Conservation (phyloP, 2,329 filamentous ascomycete genomes). For the Thermoascus crustaceus region DNA sequence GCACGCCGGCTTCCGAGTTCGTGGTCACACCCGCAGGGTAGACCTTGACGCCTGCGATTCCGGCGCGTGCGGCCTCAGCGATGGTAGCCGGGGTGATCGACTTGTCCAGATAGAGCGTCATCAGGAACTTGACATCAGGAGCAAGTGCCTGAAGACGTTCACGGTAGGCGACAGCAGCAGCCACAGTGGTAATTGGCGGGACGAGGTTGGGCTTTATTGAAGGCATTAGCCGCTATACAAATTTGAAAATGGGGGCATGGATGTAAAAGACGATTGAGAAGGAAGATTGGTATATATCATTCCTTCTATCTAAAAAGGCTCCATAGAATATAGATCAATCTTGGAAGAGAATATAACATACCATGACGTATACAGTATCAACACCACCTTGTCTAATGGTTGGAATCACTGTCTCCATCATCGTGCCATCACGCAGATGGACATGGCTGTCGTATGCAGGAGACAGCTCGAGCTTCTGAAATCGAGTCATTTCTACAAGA, state of each 20-base stretch:
- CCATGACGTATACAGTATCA: constrained; percentile 53
- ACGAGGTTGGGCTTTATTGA: constrained; percentile 62
- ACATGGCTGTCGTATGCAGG: too few relatives aligned
- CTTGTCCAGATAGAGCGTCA: constrained; percentile 63
- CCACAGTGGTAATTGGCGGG: constrained; percentile 54
- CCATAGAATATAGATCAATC: constrained; percentile 4
- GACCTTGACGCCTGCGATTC: constrained; percentile 57
- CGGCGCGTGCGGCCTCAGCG: constrained; percentile 61
- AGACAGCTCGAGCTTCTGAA: too few relatives aligned
- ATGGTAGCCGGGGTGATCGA: constrained; percentile 62
- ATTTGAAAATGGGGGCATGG: background rate
- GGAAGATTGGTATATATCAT: too few relatives aligned
- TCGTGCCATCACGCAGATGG: constrained; percentile 59
- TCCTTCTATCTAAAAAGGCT: background rate
- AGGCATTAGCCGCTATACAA: constrained; percentile 14
- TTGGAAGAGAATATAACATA: constrained; percentile 18
- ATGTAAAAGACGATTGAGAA: too few relatives aligned
- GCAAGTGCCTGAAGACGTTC: constrained; percentile 52
- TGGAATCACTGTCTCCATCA: constrained; percentile 51
- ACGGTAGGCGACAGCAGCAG: constrained; percentile 59
- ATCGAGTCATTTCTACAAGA: too few relatives aligned
- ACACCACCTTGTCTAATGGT: constrained; percentile 55
- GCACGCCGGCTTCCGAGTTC: constrained; percentile 46
- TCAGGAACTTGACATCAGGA: constrained; percentile 58
- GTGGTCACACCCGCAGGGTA: constrained; percentile 45